These are phyloP conservation scores for Hsuehochloa calcarea DNA, from an alignment of 176 grass and related monocot genomes.

Conservation along the genomic window DNA sequence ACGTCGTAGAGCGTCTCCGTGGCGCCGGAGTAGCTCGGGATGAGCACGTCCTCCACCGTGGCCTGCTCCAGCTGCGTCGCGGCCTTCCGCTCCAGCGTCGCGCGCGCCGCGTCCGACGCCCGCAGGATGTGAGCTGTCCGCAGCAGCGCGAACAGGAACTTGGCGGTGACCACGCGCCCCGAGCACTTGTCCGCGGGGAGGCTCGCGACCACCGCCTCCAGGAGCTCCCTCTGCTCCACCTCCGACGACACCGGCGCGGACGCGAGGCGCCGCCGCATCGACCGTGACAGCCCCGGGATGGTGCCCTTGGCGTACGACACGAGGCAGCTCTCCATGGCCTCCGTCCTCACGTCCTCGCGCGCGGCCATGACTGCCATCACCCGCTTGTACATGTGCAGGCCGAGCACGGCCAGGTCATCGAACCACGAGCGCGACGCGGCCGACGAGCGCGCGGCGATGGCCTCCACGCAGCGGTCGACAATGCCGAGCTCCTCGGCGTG, in stretches of 20 bases:
- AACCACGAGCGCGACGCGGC: slow-evolving; percentile 55
- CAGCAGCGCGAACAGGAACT: slow-evolving; percentile 69
- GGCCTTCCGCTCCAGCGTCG: slow-evolving; percentile 66
- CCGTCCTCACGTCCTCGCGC: slow-evolving; percentile 36
- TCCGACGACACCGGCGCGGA: slow-evolving; percentile 67
- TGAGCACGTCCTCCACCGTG: slow-evolving; percentile 73
- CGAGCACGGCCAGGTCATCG: slow-evolving; percentile 62
- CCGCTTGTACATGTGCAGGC: slow-evolving; percentile 74
- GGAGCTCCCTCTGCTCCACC: slow-evolving; percentile 70
- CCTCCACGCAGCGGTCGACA: slow-evolving; percentile 58
- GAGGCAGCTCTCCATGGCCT: slow-evolving; percentile 69
- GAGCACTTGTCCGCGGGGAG: slow-evolving; percentile 49
- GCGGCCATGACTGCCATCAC: slow-evolving; percentile 73
- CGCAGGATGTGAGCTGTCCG: slow-evolving; percentile 74
- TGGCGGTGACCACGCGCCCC: slow-evolving; percentile 52
- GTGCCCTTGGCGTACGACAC: slow-evolving; percentile 73
- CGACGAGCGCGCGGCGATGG: slow-evolving; percentile 66
- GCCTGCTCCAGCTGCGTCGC: slow-evolving; percentile 67
- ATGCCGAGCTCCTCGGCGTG: slow-evolving; percentile 71
- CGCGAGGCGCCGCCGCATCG: slow-evolving; percentile 50
- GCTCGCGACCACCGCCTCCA: slow-evolving; percentile 74
- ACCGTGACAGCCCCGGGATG: slow-evolving; percentile 82
- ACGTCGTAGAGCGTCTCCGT: slow-evolving; percentile 85
- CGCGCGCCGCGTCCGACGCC: slow-evolving; percentile 41
- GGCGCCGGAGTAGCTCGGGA: slow-evolving; percentile 75